phyloP scores from a whole-genome alignment of 768 basidiomycete genomes.

The Boletus coccyginus region DNA sequence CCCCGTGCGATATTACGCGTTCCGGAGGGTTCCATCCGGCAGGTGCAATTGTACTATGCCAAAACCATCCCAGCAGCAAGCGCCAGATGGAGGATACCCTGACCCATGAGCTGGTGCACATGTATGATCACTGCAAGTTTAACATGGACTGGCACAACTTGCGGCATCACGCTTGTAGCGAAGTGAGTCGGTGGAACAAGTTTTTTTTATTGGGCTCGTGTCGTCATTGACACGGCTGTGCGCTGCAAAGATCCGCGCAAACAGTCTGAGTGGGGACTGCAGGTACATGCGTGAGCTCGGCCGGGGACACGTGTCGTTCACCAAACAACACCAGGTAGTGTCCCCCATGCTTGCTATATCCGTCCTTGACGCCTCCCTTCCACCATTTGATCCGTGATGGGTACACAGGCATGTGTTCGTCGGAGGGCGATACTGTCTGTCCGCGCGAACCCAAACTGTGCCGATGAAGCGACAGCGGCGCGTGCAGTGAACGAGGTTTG shows the following conservation, averaged over 20 bases:
- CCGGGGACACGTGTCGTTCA: conserved; percentile 74
- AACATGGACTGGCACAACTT: conserved; percentile 90
- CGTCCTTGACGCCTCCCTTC: conserved; percentile 7
- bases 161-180: conserved; percentile 94
- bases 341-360: conserved; percentile 10
- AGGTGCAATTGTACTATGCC: conserved; percentile 81
- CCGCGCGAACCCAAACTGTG: conserved; percentile 74
- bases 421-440: conserved; percentile 85
- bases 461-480: conserved; percentile 73
- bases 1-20: conserved; percentile 70
- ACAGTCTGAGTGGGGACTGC: conserved; percentile 92
- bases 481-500: conserved; percentile 94
- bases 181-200: conserved; percentile 52
- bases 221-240: background rate
- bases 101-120: conserved; percentile 90
- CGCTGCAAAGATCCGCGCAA: conserved; percentile 82
- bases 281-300: conserved; percentile 77
- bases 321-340: conserved; percentile 90
- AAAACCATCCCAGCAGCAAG: conserved; percentile 77
- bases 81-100: conserved; percentile 92
- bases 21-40: conserved; percentile 86
- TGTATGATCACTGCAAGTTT: conserved; percentile 95
- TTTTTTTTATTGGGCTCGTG: background rate
- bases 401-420: conserved; percentile 77
- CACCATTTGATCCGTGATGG: conserved; percentile 2